Base-by-base conservation (phyloP, 2,329 filamentous ascomycete species). In the Cryphonectria radicalis region DNA sequence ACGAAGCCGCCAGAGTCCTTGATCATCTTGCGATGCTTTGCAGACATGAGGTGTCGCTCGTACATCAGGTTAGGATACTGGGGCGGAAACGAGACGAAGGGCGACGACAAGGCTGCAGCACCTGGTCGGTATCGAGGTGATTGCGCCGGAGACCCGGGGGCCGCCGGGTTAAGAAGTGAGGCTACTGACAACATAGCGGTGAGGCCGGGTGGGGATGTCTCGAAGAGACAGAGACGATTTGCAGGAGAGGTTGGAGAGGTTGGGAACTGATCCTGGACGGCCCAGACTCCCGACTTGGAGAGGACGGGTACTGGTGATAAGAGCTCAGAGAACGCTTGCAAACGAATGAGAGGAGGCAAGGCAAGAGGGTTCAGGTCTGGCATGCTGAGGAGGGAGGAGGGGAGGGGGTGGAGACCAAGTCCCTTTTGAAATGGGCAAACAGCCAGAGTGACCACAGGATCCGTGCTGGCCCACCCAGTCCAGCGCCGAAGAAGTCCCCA, bases 1-100 rank as follows among this genome's bases (percentile, higher is more conserved):
- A 85, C 84, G 78, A 92, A 90, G 10, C 91, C 81, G 0, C 89
- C 86, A 40, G 85, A 86, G 76, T 92, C 89, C 79, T 92, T 93
- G 71, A 86, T 82, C 77, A 91, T 84, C 81, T 91, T 93, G 66
- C 66, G 28, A 74, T 86, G 85, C 76, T 85, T 87, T 74, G 78
- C 74, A 46, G 69, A 53, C 72, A 80, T 76, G 70, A 76, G 73
- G 70, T 77, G 74, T 73, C 76, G 77, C 63, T 78, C 76, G 40
- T 75, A 72, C 68, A 79, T 75, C 35, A 72, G 40, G 63, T 57
- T 67, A 22, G 75, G 68, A 67, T 76, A 76, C 66, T 81, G 79
- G 73, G 81, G 79, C 42, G 75, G 75, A 72, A 78, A 77, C 65
- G 79, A 80, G 69, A 77, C 77, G 35, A 80, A 76, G 69, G 80